Evolutionary conservation across 2,329 filamentous ascomycete species (phyloP).

Genomic region (Fusarium coffeatum): DNA sequence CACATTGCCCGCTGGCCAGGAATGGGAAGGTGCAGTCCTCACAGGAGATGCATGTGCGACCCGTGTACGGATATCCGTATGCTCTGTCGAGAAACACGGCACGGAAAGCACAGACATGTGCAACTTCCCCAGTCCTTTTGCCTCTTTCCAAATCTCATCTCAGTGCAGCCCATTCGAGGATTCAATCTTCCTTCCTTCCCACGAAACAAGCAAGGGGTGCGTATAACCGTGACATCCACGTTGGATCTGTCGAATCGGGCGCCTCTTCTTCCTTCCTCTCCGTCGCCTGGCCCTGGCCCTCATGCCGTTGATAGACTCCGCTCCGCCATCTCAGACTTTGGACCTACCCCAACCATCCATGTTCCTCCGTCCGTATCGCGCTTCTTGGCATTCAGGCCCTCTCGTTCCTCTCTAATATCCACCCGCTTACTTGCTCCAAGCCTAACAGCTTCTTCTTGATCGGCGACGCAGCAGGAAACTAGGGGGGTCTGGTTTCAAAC

Average conservation of each 20-base stretch:
- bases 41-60: not conserved
- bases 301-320: slow-evolving; percentile 22
- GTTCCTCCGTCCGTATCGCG: slow-evolving; percentile 41
- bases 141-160: slow-evolving; percentile 22
- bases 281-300: slow-evolving; percentile 19
- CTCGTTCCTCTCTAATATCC: slow-evolving; percentile 21
- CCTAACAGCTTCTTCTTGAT: slow-evolving; percentile 25
- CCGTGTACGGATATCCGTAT: not conserved
- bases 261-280: slow-evolving; percentile 17
- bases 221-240: slow-evolving; percentile 27
- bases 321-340: slow-evolving; percentile 28
- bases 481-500: slow-evolving; percentile 18
- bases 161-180: slow-evolving; percentile 8
- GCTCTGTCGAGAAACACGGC: slow-evolving; percentile 4
- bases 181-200: slow-evolving; percentile 19
- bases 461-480: slow-evolving; percentile 25
- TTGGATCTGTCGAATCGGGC: slow-evolving; percentile 29
- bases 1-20: not conserved
- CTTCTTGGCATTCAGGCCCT: slow-evolving; percentile 36
- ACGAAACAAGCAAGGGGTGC: slow-evolving; percentile 38
- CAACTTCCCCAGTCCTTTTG: slow-evolving; percentile 10
- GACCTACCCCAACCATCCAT: slow-evolving; percentile 42
- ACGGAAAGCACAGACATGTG: slow-evolving; percentile 7
- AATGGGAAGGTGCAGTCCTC: slow-evolving; percentile 3
- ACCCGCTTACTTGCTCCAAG: slow-evolving; percentile 16